phyloP scores from a whole-genome alignment of 2,329 filamentous ascomycete genomes.

The Aureobasidium uvarum region DNA sequence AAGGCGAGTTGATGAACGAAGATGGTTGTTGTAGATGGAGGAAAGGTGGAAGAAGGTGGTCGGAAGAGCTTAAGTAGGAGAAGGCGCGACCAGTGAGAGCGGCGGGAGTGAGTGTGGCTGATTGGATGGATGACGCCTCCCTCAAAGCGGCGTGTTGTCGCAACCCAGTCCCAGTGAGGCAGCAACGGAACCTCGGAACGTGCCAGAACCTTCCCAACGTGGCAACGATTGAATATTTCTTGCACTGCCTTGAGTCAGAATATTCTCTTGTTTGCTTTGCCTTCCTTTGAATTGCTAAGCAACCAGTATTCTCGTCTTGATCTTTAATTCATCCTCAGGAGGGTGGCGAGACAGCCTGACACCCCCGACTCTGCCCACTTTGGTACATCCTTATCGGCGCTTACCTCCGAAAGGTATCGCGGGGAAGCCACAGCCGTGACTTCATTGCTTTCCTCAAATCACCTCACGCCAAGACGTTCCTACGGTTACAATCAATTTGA shows the following conservation, averaged over 20 bases:
- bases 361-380: conserved; percentile 10
- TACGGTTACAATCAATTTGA: conserved; percentile 3
- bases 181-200: conserved; percentile 25
- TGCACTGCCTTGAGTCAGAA: not conserved
- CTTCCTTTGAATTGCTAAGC: not conserved
- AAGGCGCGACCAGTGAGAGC: conserved; percentile 15
- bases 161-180: conserved; percentile 8
- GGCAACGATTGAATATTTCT: not conserved
- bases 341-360: conserved; percentile 17
- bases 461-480: conserved; percentile 10
- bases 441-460: conserved; percentile 10
- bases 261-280: conserved; percentile 16
- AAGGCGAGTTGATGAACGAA: conserved; percentile 10
- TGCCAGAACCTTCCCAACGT: conserved; percentile 26
- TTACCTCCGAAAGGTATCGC: conserved; percentile 17
- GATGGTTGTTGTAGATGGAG: conserved; percentile 6
- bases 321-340: conserved; percentile 1
- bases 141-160: conserved; percentile 19
- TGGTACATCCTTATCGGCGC: conserved; percentile 25
- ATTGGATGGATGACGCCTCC: conserved; percentile 11
- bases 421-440: conserved; percentile 23
- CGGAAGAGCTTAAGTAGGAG: conserved; percentile 13
- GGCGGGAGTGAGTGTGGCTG: conserved; percentile 26
- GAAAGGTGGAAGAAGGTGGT: conserved; percentile 18
- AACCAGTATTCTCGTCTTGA: conserved; percentile 7